Base-by-base conservation (phyloP, 495 filamentous ascomycete genomes). In the Xylaria scruposa region DNA sequence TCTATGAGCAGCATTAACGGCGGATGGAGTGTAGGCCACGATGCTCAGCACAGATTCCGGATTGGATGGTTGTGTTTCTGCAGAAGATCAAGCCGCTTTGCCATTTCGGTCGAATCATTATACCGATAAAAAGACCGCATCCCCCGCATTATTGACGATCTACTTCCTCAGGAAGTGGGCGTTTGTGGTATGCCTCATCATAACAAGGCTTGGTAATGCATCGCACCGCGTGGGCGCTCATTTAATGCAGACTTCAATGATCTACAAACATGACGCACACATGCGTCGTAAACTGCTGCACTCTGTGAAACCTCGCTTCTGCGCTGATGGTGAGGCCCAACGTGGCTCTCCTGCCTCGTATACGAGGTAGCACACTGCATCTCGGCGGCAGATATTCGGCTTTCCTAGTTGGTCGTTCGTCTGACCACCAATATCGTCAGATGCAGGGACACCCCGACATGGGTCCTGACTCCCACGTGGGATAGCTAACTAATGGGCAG, bases 291-390 rank as follows among this genome's bases (percentile, higher is more conserved):
- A 38, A 49, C 65, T 67, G 47, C 65, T 67, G 65, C 49, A 29
- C 49, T 36, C 65, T 67, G 65, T 67, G 65, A 56, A 67, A 54
- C 65, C 65, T 67, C 65, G 65, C 65, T 67, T 67, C 47, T 44
- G 60, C 33, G 15, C 46, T 51, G 63, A 53, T 67, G 47, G 65
- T 21, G 47, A 67, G 65, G 19, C 54, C 64, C 49, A 54, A 67
- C 65, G 65, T 54, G 65, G 65, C 65, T 36, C 46, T 67, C 46
- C 63, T 46, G 62, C 62, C 47, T 29, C n/a, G 38, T 24, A 44
- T 40, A 60, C 15, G 54, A 36, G 17, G 54, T 59, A 9, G 31
- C 54, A 59, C 31, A 17, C 29, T 59, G 31, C 56, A 38, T 17
- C 56, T 26, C 24, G 51, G 26, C 24, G 26, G 46, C 24, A 36